Conservation (phyloP, 108 stramenopile species). For the Cyclotella kingstonii region DNA sequence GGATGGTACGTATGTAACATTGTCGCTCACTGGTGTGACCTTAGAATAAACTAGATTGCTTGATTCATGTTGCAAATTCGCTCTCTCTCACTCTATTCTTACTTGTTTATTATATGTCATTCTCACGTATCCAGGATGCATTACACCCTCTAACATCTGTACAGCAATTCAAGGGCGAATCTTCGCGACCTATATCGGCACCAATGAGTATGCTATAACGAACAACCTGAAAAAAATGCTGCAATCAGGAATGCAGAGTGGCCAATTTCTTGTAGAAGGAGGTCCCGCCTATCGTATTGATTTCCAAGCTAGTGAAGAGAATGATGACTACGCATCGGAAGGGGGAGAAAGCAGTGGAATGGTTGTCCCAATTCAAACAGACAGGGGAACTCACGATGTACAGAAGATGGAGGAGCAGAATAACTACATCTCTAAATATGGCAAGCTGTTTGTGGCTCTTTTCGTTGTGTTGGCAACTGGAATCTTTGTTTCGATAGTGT, state of each 20-base stretch:
- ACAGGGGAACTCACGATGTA: constrained; percentile 13
- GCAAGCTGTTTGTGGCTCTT: constrained; percentile 27
- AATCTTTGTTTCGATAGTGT: constrained; percentile 9
- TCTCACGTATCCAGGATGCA: constrained; percentile 33
- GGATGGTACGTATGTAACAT: constrained; percentile 10
- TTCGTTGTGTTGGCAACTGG: constrained; percentile 28
- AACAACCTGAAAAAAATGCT: constrained; percentile 7
- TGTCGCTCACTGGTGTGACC: neutral
- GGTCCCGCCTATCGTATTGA: constrained; percentile 23
- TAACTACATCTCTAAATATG: constrained; percentile 24
- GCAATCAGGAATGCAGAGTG: constrained; percentile 18
- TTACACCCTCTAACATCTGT: constrained; percentile 14
- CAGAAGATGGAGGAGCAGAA: constrained; percentile 4
- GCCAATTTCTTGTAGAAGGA: constrained; percentile 11
- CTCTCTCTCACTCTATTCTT: neutral
- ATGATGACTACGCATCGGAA: no score
- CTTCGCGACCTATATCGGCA: constrained; percentile 31
- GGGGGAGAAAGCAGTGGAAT: neutral
- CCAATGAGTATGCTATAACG: constrained; percentile 33
- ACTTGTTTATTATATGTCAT: no score
- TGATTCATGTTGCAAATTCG: neutral
- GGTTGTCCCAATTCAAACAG: constrained; percentile 8
- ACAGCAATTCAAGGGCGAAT: constrained; percentile 28
- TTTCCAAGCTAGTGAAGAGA: constrained; percentile 8
- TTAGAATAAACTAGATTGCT: neutral